A percentile compares a stretch with the other conserved stretches of the same genome.
Evolutionary conservation across 2,329 filamentous ascomycete species (phyloP).

Genomic region (Ambrosiella xylebori): DNA sequence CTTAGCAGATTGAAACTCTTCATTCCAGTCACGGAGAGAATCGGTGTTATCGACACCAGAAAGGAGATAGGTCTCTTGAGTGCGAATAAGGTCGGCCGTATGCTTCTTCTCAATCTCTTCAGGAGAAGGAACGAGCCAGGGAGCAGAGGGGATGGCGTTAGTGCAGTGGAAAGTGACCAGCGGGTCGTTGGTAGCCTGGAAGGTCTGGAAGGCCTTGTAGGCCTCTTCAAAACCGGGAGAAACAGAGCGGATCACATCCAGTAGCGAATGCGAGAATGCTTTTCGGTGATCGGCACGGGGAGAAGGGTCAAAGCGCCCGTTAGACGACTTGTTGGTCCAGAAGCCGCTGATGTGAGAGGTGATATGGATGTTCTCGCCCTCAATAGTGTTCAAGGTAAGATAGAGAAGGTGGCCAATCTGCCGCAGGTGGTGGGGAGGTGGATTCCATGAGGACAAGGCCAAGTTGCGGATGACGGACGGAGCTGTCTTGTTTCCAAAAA

Average conservation of each 20-base stretch:
- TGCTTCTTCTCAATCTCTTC: slow-evolving; percentile 51
- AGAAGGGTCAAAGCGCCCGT: slow-evolving; percentile 83
- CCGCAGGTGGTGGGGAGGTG: slow-evolving; percentile 76
- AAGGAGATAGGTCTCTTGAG: slow-evolving; percentile 83
- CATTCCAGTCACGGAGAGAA: slow-evolving; percentile 93
- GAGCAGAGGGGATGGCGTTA: slow-evolving; percentile 79
- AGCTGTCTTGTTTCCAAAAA: slow-evolving; percentile 44
- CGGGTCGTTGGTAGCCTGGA: slow-evolving; percentile 71
- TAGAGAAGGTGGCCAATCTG: slow-evolving; percentile 90
- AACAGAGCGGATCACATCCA: slow-evolving; percentile 59
- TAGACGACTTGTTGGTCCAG: slow-evolving; percentile 92
- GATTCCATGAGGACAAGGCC: slow-evolving; percentile 86
- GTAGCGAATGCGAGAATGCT: slow-evolving; percentile 65
- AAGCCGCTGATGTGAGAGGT: slow-evolving; percentile 90
- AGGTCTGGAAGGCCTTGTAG: slow-evolving; percentile 66
- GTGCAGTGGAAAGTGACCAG: slow-evolving; percentile 89
- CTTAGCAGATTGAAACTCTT: slow-evolving; percentile 92
- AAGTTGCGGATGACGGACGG: slow-evolving; percentile 87
- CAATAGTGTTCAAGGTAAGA: slow-evolving; percentile 72
- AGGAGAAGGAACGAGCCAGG: slow-evolving; percentile 69
- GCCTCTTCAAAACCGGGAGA: slow-evolving; percentile 67
- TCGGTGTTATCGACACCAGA: slow-evolving; percentile 86
- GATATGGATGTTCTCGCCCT: slow-evolving; percentile 87
- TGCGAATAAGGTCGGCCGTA: slow-evolving; percentile 66
- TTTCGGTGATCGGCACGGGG: slow-evolving; percentile 66